A percentile compares a stretch with the other conserved stretches of the same genome.
phyloP scores from a whole-genome alignment of 352 stramenopile genomes.

The Phytophthora hybrid region DNA sequence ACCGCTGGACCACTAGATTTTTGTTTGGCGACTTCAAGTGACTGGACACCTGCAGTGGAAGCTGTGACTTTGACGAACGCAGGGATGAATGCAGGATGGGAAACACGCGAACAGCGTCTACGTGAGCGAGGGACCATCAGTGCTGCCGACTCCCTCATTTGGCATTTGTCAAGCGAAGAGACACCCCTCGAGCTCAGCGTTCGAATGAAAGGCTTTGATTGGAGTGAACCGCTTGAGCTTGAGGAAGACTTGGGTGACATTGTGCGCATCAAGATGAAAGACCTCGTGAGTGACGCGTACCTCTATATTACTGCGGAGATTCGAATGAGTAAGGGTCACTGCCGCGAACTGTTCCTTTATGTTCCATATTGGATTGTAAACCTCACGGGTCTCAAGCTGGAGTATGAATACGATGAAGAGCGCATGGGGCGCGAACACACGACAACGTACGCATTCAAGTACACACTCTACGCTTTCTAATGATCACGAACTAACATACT shows the following conservation, averaged over 20 bases:
- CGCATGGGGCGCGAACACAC: slow-evolving; percentile 70
- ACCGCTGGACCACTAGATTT: slow-evolving; percentile 78
- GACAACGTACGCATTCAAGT: slow-evolving; percentile 54
- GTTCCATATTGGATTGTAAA: slow-evolving; percentile 92
- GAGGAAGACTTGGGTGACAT: slow-evolving; percentile 59
- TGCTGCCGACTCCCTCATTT: slow-evolving; percentile 80
- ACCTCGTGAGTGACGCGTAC: slow-evolving; percentile 75
- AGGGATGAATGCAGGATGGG: slow-evolving; percentile 66
- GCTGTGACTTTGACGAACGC: slow-evolving; percentile 42
- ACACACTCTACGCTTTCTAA: background rate
- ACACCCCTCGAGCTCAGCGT: slow-evolving; percentile 81
- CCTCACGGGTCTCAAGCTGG: slow-evolving; percentile 81
- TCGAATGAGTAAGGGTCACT: slow-evolving; percentile 59
- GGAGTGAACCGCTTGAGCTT: slow-evolving; percentile 78
- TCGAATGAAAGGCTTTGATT: slow-evolving; percentile 88
- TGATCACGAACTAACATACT: slow-evolving; percentile 8
- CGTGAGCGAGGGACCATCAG: slow-evolving; percentile 82
- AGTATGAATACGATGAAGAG: slow-evolving; percentile 88
- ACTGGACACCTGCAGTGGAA: slow-evolving; percentile 70
- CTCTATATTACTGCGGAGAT: slow-evolving; percentile 80
- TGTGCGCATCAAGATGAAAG: slow-evolving; percentile 80
- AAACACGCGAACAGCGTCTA: slow-evolving; percentile 80
- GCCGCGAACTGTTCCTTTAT: slow-evolving; percentile 81
- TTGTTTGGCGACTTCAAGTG: slow-evolving; percentile 72
- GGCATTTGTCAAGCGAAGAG: slow-evolving; percentile 84